Evolutionary conservation across 306 rosid species (phyloP), one percentile per base, ranked within the genome.

Genomic region (Ceratonia siliqua): DNA sequence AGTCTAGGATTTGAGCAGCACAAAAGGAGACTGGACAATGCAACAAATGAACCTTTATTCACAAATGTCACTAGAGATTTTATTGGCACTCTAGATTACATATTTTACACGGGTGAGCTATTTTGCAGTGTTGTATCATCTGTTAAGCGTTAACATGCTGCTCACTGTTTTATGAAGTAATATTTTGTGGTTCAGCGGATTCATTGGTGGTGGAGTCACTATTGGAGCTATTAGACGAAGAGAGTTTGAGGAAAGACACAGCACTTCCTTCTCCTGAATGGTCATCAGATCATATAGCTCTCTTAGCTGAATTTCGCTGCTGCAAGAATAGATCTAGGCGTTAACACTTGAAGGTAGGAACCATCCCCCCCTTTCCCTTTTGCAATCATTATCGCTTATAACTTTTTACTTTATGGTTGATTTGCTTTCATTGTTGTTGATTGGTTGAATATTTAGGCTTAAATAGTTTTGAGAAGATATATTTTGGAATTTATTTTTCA

Each of bases 181-280:
- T 61, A 41, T 46, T 28, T 36, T 70, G 52, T 77, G 80, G 74
- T 79, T 73, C 92, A 94, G 99, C 97, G 81, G 97, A 94, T 89
- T 88, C 97, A 43, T 82, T 94, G 83, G 86, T 94, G 5, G 99
- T 94, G 78, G 99, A 89, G 69, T 87, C 96, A 61, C 86, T 94
- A 33, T 81, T 94, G 89, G 99, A 94, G 89, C 90, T 94, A 82
- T 77, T 94, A 86, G 99, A 94, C 42, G 99, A 92, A 87, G 96
- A 90, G 72, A 89, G 93, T 82, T 89, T 94, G 87, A 90, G 96
- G 88, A 94, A 92, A 84, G 96, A 92, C 83, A 92, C 99, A 22
- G 99, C 97, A 20, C 97, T 94, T 85, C 99, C 99, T 81, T 94
- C 99, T 50, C 99, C 97, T 33, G 96, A 89, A 83, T 94, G 99